Evolutionary conservation across 331 rosid species (phyloP).

Genomic region (Pyracantha coccinea): DNA sequence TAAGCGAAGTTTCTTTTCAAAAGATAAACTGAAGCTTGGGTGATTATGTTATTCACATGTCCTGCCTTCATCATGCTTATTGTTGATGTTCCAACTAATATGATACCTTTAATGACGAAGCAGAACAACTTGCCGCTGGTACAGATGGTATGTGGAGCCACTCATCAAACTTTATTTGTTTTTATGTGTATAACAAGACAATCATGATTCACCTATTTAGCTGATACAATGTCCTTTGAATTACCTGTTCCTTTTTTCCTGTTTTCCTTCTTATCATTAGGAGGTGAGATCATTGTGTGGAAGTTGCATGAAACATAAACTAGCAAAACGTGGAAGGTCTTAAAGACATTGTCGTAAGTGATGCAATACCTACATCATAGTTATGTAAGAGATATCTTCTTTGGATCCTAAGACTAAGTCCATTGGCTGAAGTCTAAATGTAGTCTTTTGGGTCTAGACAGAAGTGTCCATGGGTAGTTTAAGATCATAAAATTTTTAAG

Average conservation of each 20-base stretch:
- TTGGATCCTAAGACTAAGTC: too few relatives aligned
- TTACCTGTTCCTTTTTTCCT: background rate
- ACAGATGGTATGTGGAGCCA: conserved; percentile 58
- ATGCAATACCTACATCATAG: too few relatives aligned
- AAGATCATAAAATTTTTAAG: too few relatives aligned
- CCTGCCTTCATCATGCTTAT: background rate
- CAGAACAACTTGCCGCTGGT: conserved; percentile 82
- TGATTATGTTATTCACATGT: background rate
- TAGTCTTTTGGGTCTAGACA: too few relatives aligned
- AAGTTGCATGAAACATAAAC: conserved; percentile 51
- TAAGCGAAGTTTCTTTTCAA: background rate
- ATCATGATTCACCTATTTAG: background rate
- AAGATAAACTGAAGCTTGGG: background rate
- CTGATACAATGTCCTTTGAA: background rate
- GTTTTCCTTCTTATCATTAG: conserved; percentile 21
- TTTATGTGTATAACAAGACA: background rate
- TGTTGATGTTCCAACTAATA: conserved; percentile 3
- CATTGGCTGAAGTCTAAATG: too few relatives aligned
- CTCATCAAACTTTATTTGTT: background rate
- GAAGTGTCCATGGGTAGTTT: too few relatives aligned
- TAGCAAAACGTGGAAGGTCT: conserved; percentile 77
- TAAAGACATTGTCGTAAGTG: conserved; percentile 59
- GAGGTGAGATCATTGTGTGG: conserved; percentile 80
- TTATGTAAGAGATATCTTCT: too few relatives aligned
- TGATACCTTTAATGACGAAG: conserved; percentile 26